phyloP scores from a whole-genome alignment of 352 stramenopile species.

The Phytophthora agathidicida region DNA sequence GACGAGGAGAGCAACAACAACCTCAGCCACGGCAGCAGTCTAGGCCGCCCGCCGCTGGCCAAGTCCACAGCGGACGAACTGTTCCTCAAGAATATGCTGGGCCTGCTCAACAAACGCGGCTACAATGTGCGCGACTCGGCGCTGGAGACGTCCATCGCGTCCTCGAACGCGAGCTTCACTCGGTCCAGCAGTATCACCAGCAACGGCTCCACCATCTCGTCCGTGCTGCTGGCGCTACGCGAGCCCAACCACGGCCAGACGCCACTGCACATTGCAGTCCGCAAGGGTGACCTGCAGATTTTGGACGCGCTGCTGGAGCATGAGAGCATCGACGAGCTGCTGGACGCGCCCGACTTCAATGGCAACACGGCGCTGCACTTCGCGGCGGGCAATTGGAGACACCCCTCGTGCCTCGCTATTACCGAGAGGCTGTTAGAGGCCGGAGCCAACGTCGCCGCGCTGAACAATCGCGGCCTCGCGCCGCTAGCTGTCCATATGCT shows the following conservation, averaged over 20 bases:
- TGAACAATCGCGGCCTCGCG: constrained; percentile 72
- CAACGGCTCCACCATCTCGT: constrained; percentile 66
- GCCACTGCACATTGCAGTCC: constrained; percentile 79
- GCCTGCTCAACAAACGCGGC: constrained; percentile 82
- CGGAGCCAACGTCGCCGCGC: constrained; percentile 53
- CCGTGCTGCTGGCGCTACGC: constrained; percentile 66
- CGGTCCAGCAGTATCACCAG: constrained; percentile 64
- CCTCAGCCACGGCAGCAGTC: constrained; percentile 15
- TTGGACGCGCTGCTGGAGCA: constrained; percentile 75
- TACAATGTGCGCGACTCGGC: constrained; percentile 83
- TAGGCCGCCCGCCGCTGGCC: constrained; percentile 7
- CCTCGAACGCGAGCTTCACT: constrained; percentile 41
- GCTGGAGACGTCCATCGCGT: constrained; percentile 62
- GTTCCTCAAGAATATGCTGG: constrained; percentile 73
- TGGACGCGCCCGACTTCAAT: constrained; percentile 77
- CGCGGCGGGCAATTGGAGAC: constrained; percentile 64
- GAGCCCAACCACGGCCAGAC: constrained; percentile 81
- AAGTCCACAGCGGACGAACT: constrained; percentile 54
- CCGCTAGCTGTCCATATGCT: constrained; percentile 82
- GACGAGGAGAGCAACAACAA: constrained; percentile 28
- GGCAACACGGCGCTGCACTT: constrained; percentile 87
- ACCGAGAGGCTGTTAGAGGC: constrained; percentile 52
- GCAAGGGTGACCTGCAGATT: constrained; percentile 72
- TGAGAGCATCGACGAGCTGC: constrained; percentile 69
- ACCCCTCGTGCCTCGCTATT: constrained; percentile 50